Evolutionary conservation across 352 stramenopile genomes (phyloP).

Genomic region (Globisporangium recalcitrans): DNA sequence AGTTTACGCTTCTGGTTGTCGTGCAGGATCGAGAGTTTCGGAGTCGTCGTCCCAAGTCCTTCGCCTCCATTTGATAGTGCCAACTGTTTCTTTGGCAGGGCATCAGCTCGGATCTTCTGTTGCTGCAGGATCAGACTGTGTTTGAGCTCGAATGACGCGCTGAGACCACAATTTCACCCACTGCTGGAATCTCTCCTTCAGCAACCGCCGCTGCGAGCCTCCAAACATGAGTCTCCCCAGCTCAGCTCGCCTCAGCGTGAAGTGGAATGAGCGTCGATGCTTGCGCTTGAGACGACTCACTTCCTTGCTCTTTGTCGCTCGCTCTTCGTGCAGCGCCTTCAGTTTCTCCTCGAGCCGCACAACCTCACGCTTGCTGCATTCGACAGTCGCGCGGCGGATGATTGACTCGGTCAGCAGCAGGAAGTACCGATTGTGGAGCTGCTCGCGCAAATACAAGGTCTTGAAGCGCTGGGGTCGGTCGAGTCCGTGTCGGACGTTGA

Average conservation of each 20-base stretch:
- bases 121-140: conserved; percentile 56
- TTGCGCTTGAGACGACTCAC: conserved; percentile 48
- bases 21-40: conserved; percentile 50
- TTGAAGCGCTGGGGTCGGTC: conserved; percentile 60
- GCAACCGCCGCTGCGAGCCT: conserved; percentile 22
- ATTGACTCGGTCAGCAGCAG: conserved; percentile 52
- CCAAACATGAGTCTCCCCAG: conserved; percentile 55
- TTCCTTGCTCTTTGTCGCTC: conserved; percentile 42
- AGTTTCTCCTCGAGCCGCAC: conserved; percentile 30
- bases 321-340: conserved; percentile 32
- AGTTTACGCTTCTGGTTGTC: conserved; percentile 50
- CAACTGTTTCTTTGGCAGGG: conserved; percentile 3
- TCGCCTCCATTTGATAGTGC: background rate
- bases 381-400: conserved; percentile 37
- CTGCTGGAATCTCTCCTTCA: conserved; percentile 50
- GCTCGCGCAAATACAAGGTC: conserved; percentile 51
- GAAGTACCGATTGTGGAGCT: conserved; percentile 56
- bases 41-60: background rate
- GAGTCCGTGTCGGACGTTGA: conserved; percentile 67
- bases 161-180: conserved; percentile 61
- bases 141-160: conserved; percentile 59
- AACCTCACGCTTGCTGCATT: conserved; percentile 42
- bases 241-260: conserved; percentile 43
- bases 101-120: conserved; percentile 26
- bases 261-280: conserved; percentile 31